These are phyloP conservation scores for Leishmania braziliensis DNA, from an alignment of 208 protist genomes.

Conservation along the genomic window DNA sequence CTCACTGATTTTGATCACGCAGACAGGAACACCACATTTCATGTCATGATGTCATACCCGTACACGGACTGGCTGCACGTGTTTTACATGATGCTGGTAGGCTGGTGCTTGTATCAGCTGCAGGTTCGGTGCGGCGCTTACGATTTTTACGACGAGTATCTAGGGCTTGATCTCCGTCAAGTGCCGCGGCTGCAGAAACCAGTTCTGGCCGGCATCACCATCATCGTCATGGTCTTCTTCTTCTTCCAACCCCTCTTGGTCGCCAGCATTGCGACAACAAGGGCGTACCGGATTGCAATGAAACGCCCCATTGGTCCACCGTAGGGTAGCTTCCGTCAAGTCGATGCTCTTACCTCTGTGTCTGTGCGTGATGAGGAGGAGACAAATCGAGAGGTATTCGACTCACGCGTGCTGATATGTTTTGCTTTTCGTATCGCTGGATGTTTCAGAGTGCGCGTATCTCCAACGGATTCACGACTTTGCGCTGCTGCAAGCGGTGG, in stretches of 20 bases:
- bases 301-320: constrained; percentile 83
- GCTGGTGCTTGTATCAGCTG: constrained; percentile 70
- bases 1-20: constrained; percentile 85
- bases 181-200: constrained; percentile 78
- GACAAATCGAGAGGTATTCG: not conserved
- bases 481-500: not conserved
- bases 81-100: constrained; percentile 80
- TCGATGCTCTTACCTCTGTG: not conserved
- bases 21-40: constrained; percentile 78
- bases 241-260: constrained; percentile 82
- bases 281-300: constrained; percentile 83
- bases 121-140: constrained; percentile 70
- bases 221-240: constrained; percentile 74
- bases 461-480: not conserved
- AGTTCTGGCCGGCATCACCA: constrained; percentile 60
- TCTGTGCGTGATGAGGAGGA: not conserved
- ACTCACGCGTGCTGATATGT: not conserved
- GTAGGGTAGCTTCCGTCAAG: constrained; percentile 17
- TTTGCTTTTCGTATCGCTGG: not conserved
- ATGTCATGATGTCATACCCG: constrained; percentile 93
- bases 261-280: constrained; percentile 80
- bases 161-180: constrained; percentile 84
- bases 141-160: constrained; percentile 89
- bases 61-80: constrained; percentile 89
- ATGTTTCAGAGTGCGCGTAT: not conserved